phyloP scores from a whole-genome alignment of 2,329 filamentous ascomycete species.

The Sarocladium oryzae region DNA sequence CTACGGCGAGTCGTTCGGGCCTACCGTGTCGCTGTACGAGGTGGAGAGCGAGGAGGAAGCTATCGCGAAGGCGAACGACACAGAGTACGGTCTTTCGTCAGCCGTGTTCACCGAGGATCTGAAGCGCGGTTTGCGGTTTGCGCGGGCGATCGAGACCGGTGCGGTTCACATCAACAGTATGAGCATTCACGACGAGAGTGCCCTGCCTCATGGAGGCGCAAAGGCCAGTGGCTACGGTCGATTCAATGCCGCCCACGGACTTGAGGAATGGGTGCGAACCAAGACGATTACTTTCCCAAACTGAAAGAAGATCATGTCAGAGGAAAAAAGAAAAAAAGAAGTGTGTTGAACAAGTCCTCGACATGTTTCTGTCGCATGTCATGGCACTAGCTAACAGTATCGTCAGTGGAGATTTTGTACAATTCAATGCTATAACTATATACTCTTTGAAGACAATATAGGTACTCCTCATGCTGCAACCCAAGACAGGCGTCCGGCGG shows the following conservation, averaged over 20 bases:
- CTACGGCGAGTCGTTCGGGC: constrained; percentile 70
- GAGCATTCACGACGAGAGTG: constrained; percentile 58
- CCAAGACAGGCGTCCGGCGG: too few relatives aligned
- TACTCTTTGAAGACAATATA: too few relatives aligned
- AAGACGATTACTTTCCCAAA: constrained; percentile 57
- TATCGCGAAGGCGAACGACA: constrained; percentile 69
- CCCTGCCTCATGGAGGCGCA: constrained; percentile 58
- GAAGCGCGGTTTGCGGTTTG: constrained; percentile 50
- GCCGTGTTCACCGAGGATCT: constrained; percentile 70
- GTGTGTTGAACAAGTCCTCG: too few relatives aligned
- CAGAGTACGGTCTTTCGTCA: constrained; percentile 67
- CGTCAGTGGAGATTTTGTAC: too few relatives aligned
- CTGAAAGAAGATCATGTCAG: constrained; percentile 12
- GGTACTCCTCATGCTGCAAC: too few relatives aligned
- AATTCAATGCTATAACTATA: too few relatives aligned
- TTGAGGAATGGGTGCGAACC: constrained; percentile 56
- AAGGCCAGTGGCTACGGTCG: constrained; percentile 60
- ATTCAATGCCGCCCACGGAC: constrained; percentile 46
- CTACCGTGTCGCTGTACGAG: constrained; percentile 60
- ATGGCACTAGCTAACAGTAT: too few relatives aligned
- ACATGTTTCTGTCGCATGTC: too few relatives aligned
- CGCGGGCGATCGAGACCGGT: constrained; percentile 58
- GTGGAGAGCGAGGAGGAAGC: constrained; percentile 68
- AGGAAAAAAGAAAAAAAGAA: too few relatives aligned
- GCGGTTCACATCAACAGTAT: constrained; percentile 62